A percentile compares a stretch with the other conserved stretches of the same genome.
Conservation (phyloP, 768 basidiomycete species). For the Tylopilus rubrobrunneus region DNA sequence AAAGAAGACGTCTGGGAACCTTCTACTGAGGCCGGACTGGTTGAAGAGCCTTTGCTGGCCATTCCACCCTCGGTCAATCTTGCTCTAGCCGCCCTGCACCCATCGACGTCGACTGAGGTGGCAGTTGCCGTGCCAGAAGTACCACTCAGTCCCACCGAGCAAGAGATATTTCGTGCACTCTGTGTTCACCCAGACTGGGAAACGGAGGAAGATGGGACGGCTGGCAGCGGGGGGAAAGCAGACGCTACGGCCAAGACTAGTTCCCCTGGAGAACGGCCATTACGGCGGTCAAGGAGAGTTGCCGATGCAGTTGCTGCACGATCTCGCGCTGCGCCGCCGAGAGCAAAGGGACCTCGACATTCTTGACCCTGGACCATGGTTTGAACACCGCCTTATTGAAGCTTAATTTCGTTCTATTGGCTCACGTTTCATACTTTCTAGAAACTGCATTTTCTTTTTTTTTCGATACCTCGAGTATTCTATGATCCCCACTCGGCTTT, state of each 20-base stretch:
- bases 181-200: conserved; percentile 58
- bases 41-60: conserved; percentile 21
- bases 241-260: not conserved
- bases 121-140: conserved; percentile 20
- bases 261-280: conserved; percentile 9
- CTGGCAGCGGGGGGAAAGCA: conserved; percentile 12
- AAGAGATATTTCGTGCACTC: conserved; percentile 64
- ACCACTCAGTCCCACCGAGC: conserved; percentile 66
- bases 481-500: conserved; percentile 25
- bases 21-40: conserved; percentile 16
- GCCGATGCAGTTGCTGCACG: conserved; percentile 54
- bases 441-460: conserved; percentile 22
- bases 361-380: conserved; percentile 14
- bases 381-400: not conserved
- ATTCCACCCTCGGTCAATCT: conserved; percentile 29
- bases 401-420: conserved; percentile 8
- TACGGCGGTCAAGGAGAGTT: conserved; percentile 60
- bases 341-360: conserved; percentile 25
- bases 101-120: conserved; percentile 13
- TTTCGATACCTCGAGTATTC: conserved; percentile 22
- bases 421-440: conserved; percentile 13
- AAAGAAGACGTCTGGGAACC: conserved; percentile 20
- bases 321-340: conserved; percentile 38
- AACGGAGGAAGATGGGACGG: conserved; percentile 30
- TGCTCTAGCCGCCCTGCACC: conserved; percentile 28